Evolutionary conservation across 2,329 filamentous ascomycete genomes (phyloP).

Genomic region (Penicillium sp.): DNA sequence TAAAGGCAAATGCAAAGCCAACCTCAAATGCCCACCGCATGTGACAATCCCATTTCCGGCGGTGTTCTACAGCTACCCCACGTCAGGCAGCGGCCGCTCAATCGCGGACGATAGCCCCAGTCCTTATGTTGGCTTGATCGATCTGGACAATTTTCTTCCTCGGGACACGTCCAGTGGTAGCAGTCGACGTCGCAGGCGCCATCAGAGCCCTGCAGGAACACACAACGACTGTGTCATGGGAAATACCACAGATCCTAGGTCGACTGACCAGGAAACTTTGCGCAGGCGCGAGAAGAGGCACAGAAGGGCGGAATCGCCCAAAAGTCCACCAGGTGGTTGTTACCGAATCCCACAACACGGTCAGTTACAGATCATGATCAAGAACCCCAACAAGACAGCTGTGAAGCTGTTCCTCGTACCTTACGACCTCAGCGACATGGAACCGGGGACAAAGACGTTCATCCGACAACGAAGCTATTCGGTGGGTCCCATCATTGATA

Average conservation of each 20-base stretch:
- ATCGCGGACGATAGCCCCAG: constrained; percentile 77
- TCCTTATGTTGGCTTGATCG: constrained; percentile 87
- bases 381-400: constrained; percentile 98
- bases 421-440: constrained; percentile 87
- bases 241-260: no score
- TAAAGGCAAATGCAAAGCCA: constrained; percentile 77
- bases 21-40: constrained; percentile 75
- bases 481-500: constrained; percentile 71
- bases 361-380: constrained; percentile 91
- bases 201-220: constrained; percentile 24
- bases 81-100: constrained; percentile 53
- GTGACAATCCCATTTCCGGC: constrained; percentile 85
- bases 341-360: constrained; percentile 92
- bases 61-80: constrained; percentile 88
- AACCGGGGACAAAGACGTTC: constrained; percentile 88
- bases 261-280: no score
- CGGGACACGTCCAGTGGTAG: constrained; percentile 35
- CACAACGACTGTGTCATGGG: no score
- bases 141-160: constrained; percentile 71
- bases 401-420: constrained; percentile 92
- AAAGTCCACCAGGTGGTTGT: constrained; percentile 71
- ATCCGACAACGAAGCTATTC: constrained; percentile 91
- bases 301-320: constrained; percentile 51
- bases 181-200: constrained; percentile 35
- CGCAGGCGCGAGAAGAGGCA: constrained; percentile 46